Evolutionary conservation across 2,329 filamentous ascomycete species (phyloP).

Genomic region (Fusarium kyushuense): DNA sequence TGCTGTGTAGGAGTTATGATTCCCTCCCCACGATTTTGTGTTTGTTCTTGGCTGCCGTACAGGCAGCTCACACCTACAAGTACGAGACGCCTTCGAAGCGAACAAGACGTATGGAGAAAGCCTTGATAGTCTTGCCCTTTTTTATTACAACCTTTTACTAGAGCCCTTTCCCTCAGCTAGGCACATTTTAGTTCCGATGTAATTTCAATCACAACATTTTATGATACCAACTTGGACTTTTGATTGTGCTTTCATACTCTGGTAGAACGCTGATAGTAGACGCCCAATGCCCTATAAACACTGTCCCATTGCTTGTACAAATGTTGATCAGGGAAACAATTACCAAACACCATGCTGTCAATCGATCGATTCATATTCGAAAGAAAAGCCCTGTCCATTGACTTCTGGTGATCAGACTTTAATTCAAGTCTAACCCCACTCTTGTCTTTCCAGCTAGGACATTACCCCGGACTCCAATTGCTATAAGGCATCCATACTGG

Average conservation of each 20-base stretch:
- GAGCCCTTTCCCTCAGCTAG: constrained; percentile 53
- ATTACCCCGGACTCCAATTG: constrained; percentile 4
- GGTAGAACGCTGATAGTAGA: constrained; percentile 4
- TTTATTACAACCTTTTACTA: constrained; percentile 51
- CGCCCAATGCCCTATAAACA: constrained; percentile 5
- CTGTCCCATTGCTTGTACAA: constrained; percentile 10
- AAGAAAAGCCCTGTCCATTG: constrained; percentile 15
- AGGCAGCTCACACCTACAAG: constrained; percentile 41
- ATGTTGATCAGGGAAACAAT: constrained; percentile 5
- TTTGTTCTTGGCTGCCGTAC: constrained; percentile 42
- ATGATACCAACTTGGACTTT: constrained; percentile 59
- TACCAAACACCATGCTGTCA: constrained; percentile 46
- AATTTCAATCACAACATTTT: constrained; percentile 57
- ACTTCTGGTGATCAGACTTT: constrained; percentile 4
- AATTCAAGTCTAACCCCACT: not conserved
- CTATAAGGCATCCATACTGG: constrained; percentile 81
- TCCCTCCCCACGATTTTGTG: constrained; percentile 43
- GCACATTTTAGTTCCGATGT: constrained; percentile 60
- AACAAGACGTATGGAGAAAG: constrained; percentile 49
- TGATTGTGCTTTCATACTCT: constrained; percentile 36
- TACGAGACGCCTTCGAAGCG: constrained; percentile 40
- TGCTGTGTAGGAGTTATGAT: constrained; percentile 47
- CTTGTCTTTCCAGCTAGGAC: constrained; percentile 24
- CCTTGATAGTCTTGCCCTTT: constrained; percentile 55
- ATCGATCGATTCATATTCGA: constrained; percentile 12